A percentile compares a stretch with the other conserved stretches of the same genome.
Evolutionary conservation across 2,329 filamentous ascomycete genomes (phyloP).

Genomic region (Colletotrichum agaves): DNA sequence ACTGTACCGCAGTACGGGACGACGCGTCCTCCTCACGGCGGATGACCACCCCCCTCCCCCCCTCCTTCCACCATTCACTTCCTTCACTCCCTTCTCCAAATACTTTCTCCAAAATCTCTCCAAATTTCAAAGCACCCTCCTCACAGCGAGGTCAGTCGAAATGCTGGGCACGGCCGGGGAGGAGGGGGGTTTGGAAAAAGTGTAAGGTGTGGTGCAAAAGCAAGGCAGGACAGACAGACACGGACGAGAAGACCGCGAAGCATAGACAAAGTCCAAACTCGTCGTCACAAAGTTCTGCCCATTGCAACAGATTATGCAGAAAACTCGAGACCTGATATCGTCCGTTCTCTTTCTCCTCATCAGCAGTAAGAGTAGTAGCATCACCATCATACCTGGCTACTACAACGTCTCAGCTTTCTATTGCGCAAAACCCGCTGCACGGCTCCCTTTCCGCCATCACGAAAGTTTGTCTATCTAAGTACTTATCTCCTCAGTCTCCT

Average conservation of each 20-base stretch:
- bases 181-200: neutral
- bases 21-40: slow-evolving; percentile 3
- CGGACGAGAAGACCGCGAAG: neutral
- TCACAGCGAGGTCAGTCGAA: neutral
- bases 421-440: slow-evolving; percentile 16
- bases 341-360: neutral
- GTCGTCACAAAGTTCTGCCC: neutral
- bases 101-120: slow-evolving; percentile 10
- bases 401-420: neutral
- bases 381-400: neutral
- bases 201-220: neutral
- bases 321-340: neutral
- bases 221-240: neutral
- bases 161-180: neutral
- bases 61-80: neutral
- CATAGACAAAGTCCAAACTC: neutral
- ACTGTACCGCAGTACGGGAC: neutral
- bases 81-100: neutral
- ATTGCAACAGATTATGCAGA: neutral
- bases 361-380: neutral
- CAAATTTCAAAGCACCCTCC: neutral
- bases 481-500: neutral
- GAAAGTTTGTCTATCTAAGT: slow-evolving; percentile 12
- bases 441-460: neutral
- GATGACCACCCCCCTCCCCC: neutral